Conservation (phyloP, 108 stramenopile species). For the Skeletonema tropicum region DNA sequence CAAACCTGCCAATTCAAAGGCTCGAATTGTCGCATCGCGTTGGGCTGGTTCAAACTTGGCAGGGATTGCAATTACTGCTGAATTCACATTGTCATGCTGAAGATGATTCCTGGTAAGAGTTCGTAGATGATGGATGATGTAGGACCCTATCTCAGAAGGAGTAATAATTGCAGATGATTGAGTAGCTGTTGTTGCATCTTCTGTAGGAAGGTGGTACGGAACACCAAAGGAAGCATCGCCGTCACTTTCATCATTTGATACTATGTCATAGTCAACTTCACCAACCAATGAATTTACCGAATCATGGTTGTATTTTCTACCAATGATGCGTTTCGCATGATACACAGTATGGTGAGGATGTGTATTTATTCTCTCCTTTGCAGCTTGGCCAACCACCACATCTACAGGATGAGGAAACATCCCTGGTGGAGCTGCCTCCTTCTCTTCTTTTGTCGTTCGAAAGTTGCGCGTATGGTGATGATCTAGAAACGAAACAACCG, state of each 20-base stretch:
- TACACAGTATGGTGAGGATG: constrained; percentile 89
- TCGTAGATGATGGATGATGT: constrained; percentile 79
- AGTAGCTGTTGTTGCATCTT: constrained; percentile 7
- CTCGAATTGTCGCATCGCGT: constrained; percentile 77
- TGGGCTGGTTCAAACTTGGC: constrained; percentile 93
- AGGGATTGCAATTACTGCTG: constrained; percentile 95
- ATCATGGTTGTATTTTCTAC: constrained; percentile 53
- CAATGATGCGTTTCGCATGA: constrained; percentile 86
- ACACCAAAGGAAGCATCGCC: constrained; percentile 45
- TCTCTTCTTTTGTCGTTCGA: constrained; percentile 41
- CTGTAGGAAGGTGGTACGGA: constrained; percentile 42
- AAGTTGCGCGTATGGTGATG: constrained; percentile 49
- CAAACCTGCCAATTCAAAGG: constrained; percentile 83
- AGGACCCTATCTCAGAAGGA: constrained; percentile 77
- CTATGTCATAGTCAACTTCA: constrained; percentile 78
- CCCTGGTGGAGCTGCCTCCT: constrained; percentile 33
- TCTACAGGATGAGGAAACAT: constrained; percentile 69
- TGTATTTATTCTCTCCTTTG: constrained; percentile 77
- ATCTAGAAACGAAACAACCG: constrained; percentile 87
- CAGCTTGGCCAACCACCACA: constrained; percentile 74
- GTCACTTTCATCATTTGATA: constrained; percentile 24
- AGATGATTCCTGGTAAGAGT: constrained; percentile 70
- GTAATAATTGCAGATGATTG: constrained; percentile 36
- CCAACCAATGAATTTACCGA: constrained; percentile 57
- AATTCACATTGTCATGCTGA: constrained; percentile 89